phyloP scores from a whole-genome alignment of 345 rosid species.

The Salix caprea region DNA sequence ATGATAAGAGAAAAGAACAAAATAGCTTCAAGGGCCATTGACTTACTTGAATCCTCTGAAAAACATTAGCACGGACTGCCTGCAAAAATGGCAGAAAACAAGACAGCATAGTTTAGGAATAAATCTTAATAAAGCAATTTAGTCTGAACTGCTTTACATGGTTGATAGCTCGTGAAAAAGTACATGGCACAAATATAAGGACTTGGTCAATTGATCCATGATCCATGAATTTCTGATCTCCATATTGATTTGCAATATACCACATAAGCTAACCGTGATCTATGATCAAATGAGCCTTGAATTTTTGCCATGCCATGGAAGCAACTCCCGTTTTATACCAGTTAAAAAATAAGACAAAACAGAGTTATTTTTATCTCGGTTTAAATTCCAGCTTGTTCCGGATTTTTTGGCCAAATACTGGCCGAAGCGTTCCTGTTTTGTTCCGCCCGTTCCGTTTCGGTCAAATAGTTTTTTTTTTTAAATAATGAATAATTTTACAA shows the following conservation, averaged over 20 bases:
- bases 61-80: conserved; percentile 67
- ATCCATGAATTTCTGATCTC: conserved; percentile 12
- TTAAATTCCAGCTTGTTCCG: accelerated
- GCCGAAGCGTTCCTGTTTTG: too few relatives aligned
- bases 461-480: too few relatives aligned
- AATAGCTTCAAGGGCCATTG: background rate
- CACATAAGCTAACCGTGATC: conserved; percentile 54
- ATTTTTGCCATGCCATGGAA: conserved; percentile 75
- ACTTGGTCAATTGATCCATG: conserved; percentile 42
- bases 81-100: conserved; percentile 28
- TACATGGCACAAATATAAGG: background rate
- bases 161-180: background rate
- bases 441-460: too few relatives aligned
- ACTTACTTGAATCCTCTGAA: conserved; percentile 79
- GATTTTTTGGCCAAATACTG: too few relatives aligned
- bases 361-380: too few relatives aligned
- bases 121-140: background rate
- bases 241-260: too few relatives aligned
- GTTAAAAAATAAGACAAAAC: too few relatives aligned
- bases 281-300: conserved; percentile 63
- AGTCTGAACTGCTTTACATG: background rate
- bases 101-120: background rate
- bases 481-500: too few relatives aligned
- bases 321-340: too few relatives aligned
- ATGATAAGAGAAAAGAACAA: background rate